Percentiles rank a stretch among this genome's conserved stretches.
These are phyloP conservation scores for Dictyostelium discoideum DNA, from an alignment of 78 protist genomes.

Conservation along the genomic window DNA sequence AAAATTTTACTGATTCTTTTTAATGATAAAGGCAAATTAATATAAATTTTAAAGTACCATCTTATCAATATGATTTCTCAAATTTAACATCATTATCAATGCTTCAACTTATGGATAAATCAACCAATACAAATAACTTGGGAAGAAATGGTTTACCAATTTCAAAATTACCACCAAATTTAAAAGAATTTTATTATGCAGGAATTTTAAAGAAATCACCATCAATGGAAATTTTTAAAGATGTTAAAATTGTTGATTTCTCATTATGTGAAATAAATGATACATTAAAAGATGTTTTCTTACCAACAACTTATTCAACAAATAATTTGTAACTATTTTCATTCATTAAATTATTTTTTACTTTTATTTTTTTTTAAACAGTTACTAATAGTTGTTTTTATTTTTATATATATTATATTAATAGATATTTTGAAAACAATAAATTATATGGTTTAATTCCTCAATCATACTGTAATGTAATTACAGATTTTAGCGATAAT, in stretches of 20 bases:
- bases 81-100: background rate
- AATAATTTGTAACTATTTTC: background rate
- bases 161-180: background rate
- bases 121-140: background rate
- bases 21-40: background rate
- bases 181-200: background rate
- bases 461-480: background rate
- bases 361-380: background rate
- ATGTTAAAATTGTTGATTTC: background rate
- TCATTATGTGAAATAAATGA: background rate
- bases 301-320: background rate
- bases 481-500: background rate
- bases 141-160: background rate
- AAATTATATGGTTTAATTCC: background rate
- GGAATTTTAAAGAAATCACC: background rate
- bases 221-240: background rate
- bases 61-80: background rate
- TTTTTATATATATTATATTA: too few relatives aligned
- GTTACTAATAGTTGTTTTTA: too few relatives aligned
- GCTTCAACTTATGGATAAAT: background rate
- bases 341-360: background rate
- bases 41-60: background rate
- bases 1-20: background rate
- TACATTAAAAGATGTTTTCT: background rate
- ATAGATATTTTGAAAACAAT: background rate